Percentiles rank a stretch among this genome's conserved stretches.
Conservation (phyloP, 2,329 filamentous ascomycete genomes). For the Ophiocordyceps australis region DNA sequence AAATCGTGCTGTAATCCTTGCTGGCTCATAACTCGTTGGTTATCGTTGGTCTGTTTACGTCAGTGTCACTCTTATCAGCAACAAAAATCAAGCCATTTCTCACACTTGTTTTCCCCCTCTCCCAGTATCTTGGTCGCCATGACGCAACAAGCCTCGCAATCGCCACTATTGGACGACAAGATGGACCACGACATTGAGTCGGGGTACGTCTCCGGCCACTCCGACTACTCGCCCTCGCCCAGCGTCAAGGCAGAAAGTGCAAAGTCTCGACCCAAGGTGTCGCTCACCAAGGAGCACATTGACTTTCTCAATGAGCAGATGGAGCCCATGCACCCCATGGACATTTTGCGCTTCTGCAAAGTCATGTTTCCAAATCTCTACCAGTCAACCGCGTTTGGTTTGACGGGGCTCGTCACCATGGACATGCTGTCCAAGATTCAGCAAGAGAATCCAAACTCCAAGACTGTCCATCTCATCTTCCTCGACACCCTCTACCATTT, state of each 20-base stretch:
- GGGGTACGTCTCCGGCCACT: conserved; percentile 54
- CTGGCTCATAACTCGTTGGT: too few species aligned
- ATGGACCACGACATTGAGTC: conserved; percentile 45
- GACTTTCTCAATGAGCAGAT: conserved; percentile 83
- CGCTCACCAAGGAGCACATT: conserved; percentile 75
- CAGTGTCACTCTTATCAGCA: too few species aligned
- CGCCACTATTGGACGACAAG: conserved; percentile 20
- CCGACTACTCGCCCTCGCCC: conserved; percentile 18
- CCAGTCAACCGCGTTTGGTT: conserved; percentile 69
- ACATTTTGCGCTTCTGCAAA: conserved; percentile 84
- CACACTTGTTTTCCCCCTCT: too few species aligned
- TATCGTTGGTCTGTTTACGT: too few species aligned
- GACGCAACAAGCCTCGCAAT: conserved; percentile 19
- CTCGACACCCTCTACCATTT: conserved; percentile 76
- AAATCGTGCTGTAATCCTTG: too few species aligned
- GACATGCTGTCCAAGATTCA: conserved; percentile 72
- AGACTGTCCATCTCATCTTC: conserved; percentile 52
- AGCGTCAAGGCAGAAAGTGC: too few species aligned
- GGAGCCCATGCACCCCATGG: conserved; percentile 73
- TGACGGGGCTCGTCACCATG: conserved; percentile 65
- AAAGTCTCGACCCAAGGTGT: conserved; percentile 49
- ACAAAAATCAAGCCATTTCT: too few species aligned
- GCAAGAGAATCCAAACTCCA: conserved; percentile 39
- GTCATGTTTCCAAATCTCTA: conserved; percentile 78
- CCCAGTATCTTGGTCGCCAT: too few species aligned